These are phyloP conservation scores for Coriolopsis trogii DNA, from an alignment of 1,284 basidiomycete species.

Conservation along the genomic window DNA sequence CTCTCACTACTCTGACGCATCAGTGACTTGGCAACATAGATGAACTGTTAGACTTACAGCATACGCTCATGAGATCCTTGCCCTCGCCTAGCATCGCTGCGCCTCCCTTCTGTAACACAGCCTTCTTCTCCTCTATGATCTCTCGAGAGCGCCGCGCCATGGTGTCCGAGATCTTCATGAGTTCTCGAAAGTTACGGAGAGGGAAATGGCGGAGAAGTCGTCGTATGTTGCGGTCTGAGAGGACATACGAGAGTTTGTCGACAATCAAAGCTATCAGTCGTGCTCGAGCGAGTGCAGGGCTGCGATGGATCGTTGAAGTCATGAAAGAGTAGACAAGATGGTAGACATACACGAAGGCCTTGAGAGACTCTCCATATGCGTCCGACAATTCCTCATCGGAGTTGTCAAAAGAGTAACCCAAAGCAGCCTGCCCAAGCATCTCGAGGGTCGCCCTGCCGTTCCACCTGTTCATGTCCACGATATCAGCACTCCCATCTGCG, in stretches of 20 bases:
- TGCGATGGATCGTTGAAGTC: background rate
- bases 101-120: slow-evolving; percentile 28
- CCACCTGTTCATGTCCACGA: slow-evolving; percentile 37
- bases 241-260: slow-evolving; percentile 2
- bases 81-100: slow-evolving; percentile 36
- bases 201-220: slow-evolving; percentile 4
- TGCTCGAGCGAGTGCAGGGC: slow-evolving; percentile 10
- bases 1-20: slow-evolving; percentile 21
- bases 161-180: slow-evolving; percentile 35
- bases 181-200: background rate
- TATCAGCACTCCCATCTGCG: slow-evolving; percentile 9
- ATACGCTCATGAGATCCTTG: slow-evolving; percentile 49
- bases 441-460: slow-evolving; percentile 39
- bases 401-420: slow-evolving; percentile 40
- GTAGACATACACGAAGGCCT: slow-evolving; percentile 30
- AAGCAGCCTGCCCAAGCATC: slow-evolving; percentile 38
- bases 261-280: slow-evolving; percentile 9
- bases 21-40: background rate
- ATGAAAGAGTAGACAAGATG: background rate
- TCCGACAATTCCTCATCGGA: slow-evolving; percentile 28
- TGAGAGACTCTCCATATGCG: slow-evolving; percentile 32
- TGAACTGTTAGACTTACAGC: slow-evolving; percentile 26
- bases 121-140: slow-evolving; percentile 44
- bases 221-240: slow-evolving; percentile 13
- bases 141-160: slow-evolving; percentile 41